Conservation (phyloP, 352 stramenopile species). For the Pythium pyrilobum region DNA sequence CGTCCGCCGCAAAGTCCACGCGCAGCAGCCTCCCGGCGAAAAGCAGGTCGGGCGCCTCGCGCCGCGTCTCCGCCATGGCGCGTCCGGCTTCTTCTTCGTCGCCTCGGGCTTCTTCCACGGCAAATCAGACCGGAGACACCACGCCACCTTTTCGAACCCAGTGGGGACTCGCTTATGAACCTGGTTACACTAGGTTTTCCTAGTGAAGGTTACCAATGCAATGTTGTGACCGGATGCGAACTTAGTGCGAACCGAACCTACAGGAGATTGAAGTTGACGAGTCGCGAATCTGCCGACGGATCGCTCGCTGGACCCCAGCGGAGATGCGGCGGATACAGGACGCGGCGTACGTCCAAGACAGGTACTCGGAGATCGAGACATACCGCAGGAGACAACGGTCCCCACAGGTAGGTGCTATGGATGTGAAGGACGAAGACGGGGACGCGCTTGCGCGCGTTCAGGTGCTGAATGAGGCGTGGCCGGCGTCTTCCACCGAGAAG, state of each 20-base stretch:
- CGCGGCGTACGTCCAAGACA: slow-evolving; percentile 38
- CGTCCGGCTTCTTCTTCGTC: neutral
- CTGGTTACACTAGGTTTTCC: neutral
- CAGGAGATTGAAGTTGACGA: slow-evolving; percentile 16
- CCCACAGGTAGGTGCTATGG: neutral
- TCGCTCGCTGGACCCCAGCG: slow-evolving; percentile 26
- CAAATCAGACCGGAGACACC: too few relatives aligned
- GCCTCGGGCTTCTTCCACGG: neutral
- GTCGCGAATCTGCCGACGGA: neutral
- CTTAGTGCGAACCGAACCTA: too few relatives aligned
- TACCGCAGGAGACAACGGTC: slow-evolving; percentile 5
- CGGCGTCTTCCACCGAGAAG: neutral
- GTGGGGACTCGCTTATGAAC: slow-evolving; percentile 3
- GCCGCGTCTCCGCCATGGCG: neutral
- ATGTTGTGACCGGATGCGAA: slow-evolving; percentile 1
- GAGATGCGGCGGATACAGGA: slow-evolving; percentile 51
- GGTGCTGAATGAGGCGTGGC: neutral
- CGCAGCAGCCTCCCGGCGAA: slow-evolving; percentile 63
- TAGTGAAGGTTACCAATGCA: neutral
- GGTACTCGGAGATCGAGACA: slow-evolving; percentile 34
- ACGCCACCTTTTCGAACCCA: neutral
- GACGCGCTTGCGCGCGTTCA: neutral
- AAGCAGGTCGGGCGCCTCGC: slow-evolving; percentile 32
- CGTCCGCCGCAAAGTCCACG: slow-evolving; percentile 30
- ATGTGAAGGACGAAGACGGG: neutral